Evolutionary conservation across 495 filamentous ascomycete genomes (phyloP).

Genomic region (Neurospora sp.): DNA sequence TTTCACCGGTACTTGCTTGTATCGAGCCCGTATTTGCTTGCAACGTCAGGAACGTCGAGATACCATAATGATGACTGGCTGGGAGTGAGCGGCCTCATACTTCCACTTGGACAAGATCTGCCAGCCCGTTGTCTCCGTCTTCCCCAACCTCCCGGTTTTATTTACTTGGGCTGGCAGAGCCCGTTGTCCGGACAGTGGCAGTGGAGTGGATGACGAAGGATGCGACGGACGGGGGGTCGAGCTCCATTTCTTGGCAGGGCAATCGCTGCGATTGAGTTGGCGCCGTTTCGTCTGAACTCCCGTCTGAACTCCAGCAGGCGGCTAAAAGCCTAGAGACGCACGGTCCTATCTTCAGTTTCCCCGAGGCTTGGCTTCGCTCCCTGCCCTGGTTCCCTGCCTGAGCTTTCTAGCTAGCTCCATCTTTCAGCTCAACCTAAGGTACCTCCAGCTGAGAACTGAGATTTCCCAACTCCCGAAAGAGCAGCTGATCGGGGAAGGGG

Average conservation of each 20-base stretch:
- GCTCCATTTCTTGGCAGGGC: conserved; percentile 6
- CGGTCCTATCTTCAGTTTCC: neutral
- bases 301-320: neutral
- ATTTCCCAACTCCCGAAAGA: neutral
- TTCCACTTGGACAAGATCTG: neutral
- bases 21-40: neutral
- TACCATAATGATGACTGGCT: conserved; percentile 10
- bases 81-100: neutral
- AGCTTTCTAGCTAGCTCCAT: neutral
- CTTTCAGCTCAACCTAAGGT: neutral
- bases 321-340: neutral
- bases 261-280: conserved; percentile 2
- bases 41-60: neutral
- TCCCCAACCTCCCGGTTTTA: conserved; percentile 26
- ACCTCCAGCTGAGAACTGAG: neutral
- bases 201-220: neutral
- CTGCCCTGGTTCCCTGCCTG: neutral
- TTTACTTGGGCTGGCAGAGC: conserved; percentile 16
- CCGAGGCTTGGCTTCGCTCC: neutral
- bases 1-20: neutral
- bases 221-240: conserved; percentile 1
- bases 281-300: neutral
- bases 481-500: neutral
- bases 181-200: conserved; percentile 19
- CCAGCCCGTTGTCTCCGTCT: conserved; percentile 1